phyloP scores from a whole-genome alignment of 1,139 yeast species.

The Hyphopichia khmerensis region DNA sequence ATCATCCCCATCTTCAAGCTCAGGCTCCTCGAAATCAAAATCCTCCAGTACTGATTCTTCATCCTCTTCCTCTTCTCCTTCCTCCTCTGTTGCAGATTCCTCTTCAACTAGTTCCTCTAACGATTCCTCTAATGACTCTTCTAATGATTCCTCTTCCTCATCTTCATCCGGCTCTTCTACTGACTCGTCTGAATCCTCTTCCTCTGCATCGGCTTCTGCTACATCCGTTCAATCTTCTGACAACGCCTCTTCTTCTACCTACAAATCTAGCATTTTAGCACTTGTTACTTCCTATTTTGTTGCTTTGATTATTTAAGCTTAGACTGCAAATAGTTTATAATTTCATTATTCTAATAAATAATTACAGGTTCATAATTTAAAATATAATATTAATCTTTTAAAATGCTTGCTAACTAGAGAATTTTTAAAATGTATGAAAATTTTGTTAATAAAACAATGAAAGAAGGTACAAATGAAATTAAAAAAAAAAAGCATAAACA shows the following conservation, averaged over 20 bases:
- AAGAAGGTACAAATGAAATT: background rate
- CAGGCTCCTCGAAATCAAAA: too few species aligned
- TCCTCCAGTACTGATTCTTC: too few species aligned
- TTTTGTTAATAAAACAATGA: background rate
- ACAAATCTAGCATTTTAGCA: background rate
- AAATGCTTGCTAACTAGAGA: too few species aligned
- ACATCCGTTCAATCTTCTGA: constrained; percentile 3
- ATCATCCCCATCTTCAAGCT: constrained; percentile 1
- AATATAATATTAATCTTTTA: too few species aligned
- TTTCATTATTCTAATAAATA: background rate
- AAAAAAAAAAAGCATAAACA: background rate
- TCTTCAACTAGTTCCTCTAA: constrained; percentile 3
- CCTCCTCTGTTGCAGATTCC: constrained; percentile 1
- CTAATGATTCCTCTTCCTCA: constrained; percentile 4
- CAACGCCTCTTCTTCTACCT: background rate
- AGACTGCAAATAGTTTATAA: background rate
- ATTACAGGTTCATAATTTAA: background rate
- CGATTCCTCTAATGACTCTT: constrained; percentile 2
- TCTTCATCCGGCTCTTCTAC: constrained; percentile 1
- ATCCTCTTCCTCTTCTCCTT: constrained; percentile 3
- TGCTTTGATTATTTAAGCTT: background rate
- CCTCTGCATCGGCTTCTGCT: constrained; percentile 2
- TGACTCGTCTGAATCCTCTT: constrained; percentile 1
- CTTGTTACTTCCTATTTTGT: background rate
- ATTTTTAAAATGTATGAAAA: background rate